phyloP scores from a whole-genome alignment of 1,284 basidiomycete species.

The Sutorius eximius region DNA sequence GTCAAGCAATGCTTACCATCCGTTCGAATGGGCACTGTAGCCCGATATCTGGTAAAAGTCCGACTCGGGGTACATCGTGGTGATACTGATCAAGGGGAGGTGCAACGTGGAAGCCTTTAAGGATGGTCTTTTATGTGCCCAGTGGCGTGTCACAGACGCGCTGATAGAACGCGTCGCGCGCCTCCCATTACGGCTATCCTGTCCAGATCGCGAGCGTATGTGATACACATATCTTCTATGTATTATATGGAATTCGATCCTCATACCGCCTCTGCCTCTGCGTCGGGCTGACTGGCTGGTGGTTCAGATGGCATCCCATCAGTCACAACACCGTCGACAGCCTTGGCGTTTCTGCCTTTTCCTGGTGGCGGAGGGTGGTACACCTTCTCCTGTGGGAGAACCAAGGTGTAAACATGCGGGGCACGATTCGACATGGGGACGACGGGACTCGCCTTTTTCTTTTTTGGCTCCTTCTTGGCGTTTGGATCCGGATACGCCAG shows the following conservation, averaged over 20 bases:
- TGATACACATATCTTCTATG: background rate
- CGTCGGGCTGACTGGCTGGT: conserved; percentile 3
- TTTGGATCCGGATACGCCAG: conserved; percentile 85
- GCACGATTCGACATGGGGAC: background rate
- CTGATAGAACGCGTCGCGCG: conserved; percentile 1
- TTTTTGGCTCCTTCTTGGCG: conserved; percentile 61
- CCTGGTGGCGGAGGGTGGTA: conserved; percentile 79
- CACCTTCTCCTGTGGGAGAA: conserved; percentile 57
- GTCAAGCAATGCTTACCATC: conserved; percentile 18
- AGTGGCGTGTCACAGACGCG: background rate
- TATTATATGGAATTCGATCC: background rate
- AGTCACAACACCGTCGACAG: conserved; percentile 4
- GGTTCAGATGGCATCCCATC: background rate
- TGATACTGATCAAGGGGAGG: background rate
- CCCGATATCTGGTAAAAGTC: conserved; percentile 33
- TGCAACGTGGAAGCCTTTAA: background rate
- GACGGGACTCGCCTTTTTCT: conserved; percentile 51
- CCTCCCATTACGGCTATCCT: background rate
- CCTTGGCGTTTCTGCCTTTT: conserved; percentile 58
- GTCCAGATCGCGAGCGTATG: background rate
- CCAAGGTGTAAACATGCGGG: background rate
- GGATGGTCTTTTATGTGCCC: background rate
- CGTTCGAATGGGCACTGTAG: conserved; percentile 31
- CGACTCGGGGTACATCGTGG: conserved; percentile 14
- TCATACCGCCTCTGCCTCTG: conserved; percentile 9